These are phyloP conservation scores for Cymodocea nodosa DNA, from an alignment of 116 monocot species.

Conservation along the genomic window DNA sequence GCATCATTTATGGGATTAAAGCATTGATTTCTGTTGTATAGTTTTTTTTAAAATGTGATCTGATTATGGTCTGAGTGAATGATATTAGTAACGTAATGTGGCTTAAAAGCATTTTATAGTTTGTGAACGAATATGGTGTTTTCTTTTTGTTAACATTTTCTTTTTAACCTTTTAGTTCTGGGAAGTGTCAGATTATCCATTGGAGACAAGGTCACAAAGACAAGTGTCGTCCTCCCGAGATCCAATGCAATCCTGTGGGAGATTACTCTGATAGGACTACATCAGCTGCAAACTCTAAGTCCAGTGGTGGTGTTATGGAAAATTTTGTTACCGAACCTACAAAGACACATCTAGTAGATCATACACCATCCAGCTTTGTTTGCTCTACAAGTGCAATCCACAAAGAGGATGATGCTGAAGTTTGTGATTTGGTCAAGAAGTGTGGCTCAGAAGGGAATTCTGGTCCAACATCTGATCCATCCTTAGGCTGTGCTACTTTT, in stretches of 20 bases:
- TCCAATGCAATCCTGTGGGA: slow-evolving; percentile 12
- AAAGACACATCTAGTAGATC: not conserved
- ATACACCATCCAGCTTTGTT: slow-evolving; percentile 12
- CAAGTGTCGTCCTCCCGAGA: slow-evolving; percentile 32
- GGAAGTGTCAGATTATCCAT: slow-evolving; percentile 87
- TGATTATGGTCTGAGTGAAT: too few species aligned
- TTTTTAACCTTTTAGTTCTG: slow-evolving; percentile 43
- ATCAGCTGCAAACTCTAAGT: slow-evolving; percentile 7
- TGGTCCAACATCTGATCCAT: slow-evolving; percentile 10
- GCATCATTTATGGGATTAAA: too few species aligned
- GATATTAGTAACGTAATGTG: not conserved
- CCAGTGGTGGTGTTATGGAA: not conserved
- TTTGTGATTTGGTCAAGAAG: slow-evolving; percentile 7
- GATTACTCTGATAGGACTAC: slow-evolving; percentile 5
- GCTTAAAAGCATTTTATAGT: not conserved
- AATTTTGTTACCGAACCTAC: slow-evolving; percentile 3
- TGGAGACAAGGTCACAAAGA: slow-evolving; percentile 94
- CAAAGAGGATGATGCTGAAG: slow-evolving; percentile 8
- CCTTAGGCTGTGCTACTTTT: slow-evolving; percentile 13
- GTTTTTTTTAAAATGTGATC: too few species aligned
- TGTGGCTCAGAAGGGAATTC: slow-evolving; percentile 8
- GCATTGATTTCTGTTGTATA: too few species aligned
- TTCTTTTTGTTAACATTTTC: not conserved
- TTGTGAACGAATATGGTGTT: not conserved
- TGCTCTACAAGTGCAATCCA: slow-evolving; percentile 1